phyloP scores from a whole-genome alignment of 495 filamentous ascomycete genomes.

The Filosporella fistucella region DNA sequence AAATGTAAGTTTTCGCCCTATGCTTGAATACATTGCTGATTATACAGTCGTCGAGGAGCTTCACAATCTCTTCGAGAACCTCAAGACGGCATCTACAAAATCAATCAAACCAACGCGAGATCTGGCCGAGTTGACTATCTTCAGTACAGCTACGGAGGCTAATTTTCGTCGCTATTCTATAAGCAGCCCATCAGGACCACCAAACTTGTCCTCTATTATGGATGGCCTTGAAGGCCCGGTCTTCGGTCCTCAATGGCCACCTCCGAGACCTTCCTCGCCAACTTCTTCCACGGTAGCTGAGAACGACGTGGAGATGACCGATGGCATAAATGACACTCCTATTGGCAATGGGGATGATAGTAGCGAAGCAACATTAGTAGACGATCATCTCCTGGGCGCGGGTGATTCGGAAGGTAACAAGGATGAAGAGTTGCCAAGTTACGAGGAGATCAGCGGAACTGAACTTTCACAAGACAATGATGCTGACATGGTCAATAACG shows the following conservation, averaged over 20 bases:
- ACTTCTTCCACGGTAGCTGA: background rate
- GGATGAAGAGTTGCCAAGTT: conserved; percentile 1
- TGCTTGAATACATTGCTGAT: conserved; percentile 2
- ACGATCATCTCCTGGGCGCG: conserved; percentile 8
- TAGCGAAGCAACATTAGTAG: conserved; percentile 26
- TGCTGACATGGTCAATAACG: conserved; percentile 15
- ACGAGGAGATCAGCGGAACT: background rate
- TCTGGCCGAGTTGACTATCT: conserved; percentile 76
- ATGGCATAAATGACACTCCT: conserved; percentile 11
- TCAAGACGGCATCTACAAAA: conserved; percentile 52
- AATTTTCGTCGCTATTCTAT: conserved; percentile 53
- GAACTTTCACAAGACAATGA: conserved; percentile 20
- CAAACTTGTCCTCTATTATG: conserved; percentile 15
- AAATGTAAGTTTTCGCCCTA: conserved; percentile 51
- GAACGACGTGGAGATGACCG: conserved; percentile 25
- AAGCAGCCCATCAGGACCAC: conserved; percentile 22
- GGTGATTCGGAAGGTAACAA: background rate
- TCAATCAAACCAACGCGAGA: conserved; percentile 67
- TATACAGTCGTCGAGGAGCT: conserved; percentile 61
- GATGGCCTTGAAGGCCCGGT: conserved; percentile 34
- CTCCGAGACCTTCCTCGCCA: conserved; percentile 1
- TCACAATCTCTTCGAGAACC: conserved; percentile 63
- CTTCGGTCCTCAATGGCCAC: conserved; percentile 21
- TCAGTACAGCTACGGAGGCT: conserved; percentile 55
- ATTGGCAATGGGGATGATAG: conserved; percentile 11